These are phyloP conservation scores for Yamadazyma sp. DNA, from an alignment of 805 yeast genomes.

Conservation along the genomic window DNA sequence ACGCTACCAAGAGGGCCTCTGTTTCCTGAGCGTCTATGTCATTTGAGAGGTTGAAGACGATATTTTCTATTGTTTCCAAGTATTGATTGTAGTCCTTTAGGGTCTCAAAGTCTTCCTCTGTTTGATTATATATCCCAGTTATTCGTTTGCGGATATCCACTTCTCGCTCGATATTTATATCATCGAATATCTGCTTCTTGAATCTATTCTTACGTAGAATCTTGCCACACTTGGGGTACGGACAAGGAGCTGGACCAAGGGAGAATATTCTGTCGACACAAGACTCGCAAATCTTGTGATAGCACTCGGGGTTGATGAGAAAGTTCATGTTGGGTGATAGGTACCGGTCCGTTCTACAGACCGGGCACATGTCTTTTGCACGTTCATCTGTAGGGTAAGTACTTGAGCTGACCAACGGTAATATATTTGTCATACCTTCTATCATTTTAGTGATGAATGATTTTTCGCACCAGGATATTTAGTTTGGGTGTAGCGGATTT, in stretches of 20 bases:
- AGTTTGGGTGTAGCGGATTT: not conserved
- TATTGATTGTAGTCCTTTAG: conserved; percentile 69
- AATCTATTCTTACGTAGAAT: conserved; percentile 84
- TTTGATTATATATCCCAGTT: conserved; percentile 73
- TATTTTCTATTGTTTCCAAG: conserved; percentile 79
- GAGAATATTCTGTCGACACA: conserved; percentile 95
- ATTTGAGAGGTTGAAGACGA: conserved; percentile 72
- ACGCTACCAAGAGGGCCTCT: conserved; percentile 62
- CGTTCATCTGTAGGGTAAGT: conserved; percentile 8
- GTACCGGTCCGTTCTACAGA: conserved; percentile 93
- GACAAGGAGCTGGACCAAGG: conserved; percentile 95
- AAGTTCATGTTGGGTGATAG: conserved; percentile 91
- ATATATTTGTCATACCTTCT: conserved; percentile 3
- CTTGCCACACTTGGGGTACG: conserved; percentile 87
- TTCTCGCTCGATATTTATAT: conserved; percentile 84
- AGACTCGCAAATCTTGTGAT: conserved; percentile 94
- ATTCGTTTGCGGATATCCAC: conserved; percentile 87
- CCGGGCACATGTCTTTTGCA: conserved; percentile 84
- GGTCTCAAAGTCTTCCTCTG: conserved; percentile 65
- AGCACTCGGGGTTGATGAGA: conserved; percentile 94
- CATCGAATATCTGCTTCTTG: conserved; percentile 91
- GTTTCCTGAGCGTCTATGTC: conserved; percentile 68
- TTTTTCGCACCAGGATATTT: too few relatives aligned
- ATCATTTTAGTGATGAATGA: conserved; percentile 1
- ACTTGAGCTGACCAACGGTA: not conserved